These are phyloP conservation scores for Saitozyma podzolica DNA, from an alignment of 768 basidiomycete genomes.

Conservation along the genomic window DNA sequence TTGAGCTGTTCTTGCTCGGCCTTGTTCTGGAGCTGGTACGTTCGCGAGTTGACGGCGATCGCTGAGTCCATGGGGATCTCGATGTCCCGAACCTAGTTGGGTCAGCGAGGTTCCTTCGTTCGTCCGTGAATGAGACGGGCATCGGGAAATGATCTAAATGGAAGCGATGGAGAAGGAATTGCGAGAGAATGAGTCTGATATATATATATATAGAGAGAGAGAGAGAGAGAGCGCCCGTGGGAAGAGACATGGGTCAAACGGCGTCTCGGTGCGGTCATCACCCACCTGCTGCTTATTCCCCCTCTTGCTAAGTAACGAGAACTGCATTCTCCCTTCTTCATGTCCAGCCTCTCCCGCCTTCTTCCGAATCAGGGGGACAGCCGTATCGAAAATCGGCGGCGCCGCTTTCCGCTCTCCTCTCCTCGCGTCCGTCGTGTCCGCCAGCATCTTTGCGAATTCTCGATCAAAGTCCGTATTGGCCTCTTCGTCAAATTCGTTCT, in stretches of 20 bases:
- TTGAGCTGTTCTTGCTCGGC: conserved; percentile 97
- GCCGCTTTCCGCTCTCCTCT: conserved; percentile 81
- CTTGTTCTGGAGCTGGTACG: conserved; percentile 88
- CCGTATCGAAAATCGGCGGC: conserved; percentile 82
- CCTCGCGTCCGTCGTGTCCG: conserved; percentile 80
- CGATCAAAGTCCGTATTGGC: conserved; percentile 91
- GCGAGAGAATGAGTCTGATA: not conserved
- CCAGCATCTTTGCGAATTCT: conserved; percentile 92
- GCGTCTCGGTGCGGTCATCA: conserved; percentile 9
- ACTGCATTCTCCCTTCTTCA: conserved; percentile 70
- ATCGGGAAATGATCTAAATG: too few relatives aligned
- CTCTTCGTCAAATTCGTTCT: conserved; percentile 79
- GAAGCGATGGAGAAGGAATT: too few relatives aligned
- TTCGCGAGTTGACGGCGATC: conserved; percentile 83
- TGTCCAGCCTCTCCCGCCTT: conserved; percentile 56
- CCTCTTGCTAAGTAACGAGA: conserved; percentile 86
- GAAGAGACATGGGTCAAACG: too few relatives aligned
- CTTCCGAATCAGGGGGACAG: conserved; percentile 62
- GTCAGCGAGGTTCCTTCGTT: not conserved
- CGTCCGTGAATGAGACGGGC: too few relatives aligned
- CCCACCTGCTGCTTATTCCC: conserved; percentile 85
- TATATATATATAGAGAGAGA: too few relatives aligned
- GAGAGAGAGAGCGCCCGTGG: too few relatives aligned
- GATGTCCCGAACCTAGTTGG: conserved; percentile 51
- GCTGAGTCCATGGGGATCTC: conserved; percentile 84